phyloP scores from a whole-genome alignment of 495 filamentous ascomycete genomes.

The Penicillium longicatenatum region DNA sequence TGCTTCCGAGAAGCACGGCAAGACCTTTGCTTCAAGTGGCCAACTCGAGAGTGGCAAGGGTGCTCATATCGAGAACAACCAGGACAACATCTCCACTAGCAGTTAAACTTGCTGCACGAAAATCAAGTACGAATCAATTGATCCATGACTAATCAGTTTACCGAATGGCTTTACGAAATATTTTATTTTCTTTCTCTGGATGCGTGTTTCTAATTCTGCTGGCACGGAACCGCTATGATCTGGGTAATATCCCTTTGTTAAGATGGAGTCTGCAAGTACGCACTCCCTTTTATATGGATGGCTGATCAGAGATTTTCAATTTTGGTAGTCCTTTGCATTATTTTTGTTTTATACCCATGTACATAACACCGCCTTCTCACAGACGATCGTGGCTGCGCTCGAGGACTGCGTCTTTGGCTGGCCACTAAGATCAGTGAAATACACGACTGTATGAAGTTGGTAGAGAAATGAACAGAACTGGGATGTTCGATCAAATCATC shows the following conservation, averaged over 20 bases:
- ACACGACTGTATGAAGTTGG: slow-evolving; percentile 15
- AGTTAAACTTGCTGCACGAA: neutral
- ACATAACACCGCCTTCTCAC: slow-evolving; percentile 9
- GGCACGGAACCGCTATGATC: slow-evolving; percentile 4
- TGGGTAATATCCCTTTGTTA: neutral
- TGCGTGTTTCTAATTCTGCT: slow-evolving; percentile 12
- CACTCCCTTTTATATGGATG: neutral
- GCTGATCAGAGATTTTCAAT: neutral
- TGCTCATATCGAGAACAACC: slow-evolving; percentile 21
- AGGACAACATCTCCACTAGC: slow-evolving; percentile 12
- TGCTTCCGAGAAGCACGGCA: slow-evolving; percentile 30
- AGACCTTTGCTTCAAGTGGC: slow-evolving; percentile 9
- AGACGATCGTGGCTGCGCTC: slow-evolving; percentile 4
- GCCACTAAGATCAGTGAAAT: slow-evolving; percentile 1
- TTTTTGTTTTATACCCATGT: slow-evolving; percentile 16
- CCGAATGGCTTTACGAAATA: slow-evolving; percentile 3
- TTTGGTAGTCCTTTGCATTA: slow-evolving; percentile 6
- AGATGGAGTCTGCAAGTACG: neutral
- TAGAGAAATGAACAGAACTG: slow-evolving; percentile 2
- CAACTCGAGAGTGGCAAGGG: slow-evolving; percentile 33
- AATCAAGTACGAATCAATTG: neutral
- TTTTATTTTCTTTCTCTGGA: neutral
- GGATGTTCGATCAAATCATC: neutral
- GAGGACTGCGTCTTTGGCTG: neutral
- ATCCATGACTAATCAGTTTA: neutral